Conservation (phyloP, 2,329 filamentous ascomycete species). For the Beauveria sp. region DNA sequence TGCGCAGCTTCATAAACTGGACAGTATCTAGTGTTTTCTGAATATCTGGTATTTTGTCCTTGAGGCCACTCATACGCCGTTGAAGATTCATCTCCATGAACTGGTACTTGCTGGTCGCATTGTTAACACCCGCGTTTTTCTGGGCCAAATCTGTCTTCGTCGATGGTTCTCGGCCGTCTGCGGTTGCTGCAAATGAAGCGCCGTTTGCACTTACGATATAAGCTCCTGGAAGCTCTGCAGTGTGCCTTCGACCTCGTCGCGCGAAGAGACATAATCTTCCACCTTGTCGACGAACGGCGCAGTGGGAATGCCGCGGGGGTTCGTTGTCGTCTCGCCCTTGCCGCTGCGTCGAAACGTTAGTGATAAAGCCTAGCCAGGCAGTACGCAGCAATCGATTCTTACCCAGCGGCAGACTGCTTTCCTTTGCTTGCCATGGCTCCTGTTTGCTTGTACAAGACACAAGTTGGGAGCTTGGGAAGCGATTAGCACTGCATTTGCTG, state of each 20-base stretch:
- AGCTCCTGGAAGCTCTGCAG: conserved; percentile 85
- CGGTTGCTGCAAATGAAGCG: background rate
- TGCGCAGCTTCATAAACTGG: conserved; percentile 69
- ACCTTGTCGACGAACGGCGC: conserved; percentile 84
- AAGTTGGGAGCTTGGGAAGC: conserved; percentile 19
- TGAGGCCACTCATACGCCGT: conserved; percentile 69
- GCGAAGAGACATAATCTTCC: conserved; percentile 75
- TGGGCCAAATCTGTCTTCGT: background rate
- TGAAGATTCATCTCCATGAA: conserved; percentile 98
- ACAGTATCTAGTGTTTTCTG: conserved; percentile 95
- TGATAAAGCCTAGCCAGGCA: background rate
- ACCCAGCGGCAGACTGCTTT: conserved; percentile 30
- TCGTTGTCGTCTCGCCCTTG: conserved; percentile 52
- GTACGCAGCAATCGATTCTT: conserved; percentile 9
- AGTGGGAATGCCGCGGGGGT: conserved; percentile 74
- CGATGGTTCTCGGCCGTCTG: background rate
- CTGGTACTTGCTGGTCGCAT: conserved; percentile 75
- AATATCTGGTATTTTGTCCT: conserved; percentile 95
- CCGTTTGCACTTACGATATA: conserved; percentile 60
- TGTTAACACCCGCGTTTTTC: conserved; percentile 1
- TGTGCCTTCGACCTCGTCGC: conserved; percentile 72
- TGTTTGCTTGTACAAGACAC: conserved; percentile 15
- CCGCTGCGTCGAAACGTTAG: conserved; percentile 15
- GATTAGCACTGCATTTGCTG: conserved; percentile 24
- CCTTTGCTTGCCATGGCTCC: conserved; percentile 34